Percentiles rank a stretch among this genome's conserved stretches.
Evolutionary conservation across 192 early-diverging fungal species (phyloP).

Genomic region (Chytriomyces confervae): DNA sequence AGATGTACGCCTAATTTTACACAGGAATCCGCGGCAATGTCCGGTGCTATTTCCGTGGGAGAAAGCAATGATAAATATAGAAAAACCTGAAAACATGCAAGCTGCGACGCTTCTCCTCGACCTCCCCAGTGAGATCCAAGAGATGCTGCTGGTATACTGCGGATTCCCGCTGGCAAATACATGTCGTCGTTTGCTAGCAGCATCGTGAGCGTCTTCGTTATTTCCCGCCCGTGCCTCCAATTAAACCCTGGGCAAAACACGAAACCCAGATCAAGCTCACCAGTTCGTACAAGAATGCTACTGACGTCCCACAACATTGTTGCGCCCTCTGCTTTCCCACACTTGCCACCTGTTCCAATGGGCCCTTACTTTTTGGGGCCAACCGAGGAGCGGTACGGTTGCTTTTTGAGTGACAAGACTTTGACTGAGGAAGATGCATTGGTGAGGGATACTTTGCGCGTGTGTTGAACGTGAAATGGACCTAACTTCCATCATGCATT

Average conservation of each 20-base stretch:
- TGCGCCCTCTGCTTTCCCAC: not conserved
- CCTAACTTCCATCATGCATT: not conserved
- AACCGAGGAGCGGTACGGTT: slow-evolving; percentile 4
- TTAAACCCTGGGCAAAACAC: not conserved
- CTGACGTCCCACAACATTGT: slow-evolving; percentile 17
- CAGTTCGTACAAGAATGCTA: slow-evolving; percentile 13
- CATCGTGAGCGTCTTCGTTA: not conserved
- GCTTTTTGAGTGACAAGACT: slow-evolving; percentile 9
- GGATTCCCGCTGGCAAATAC: slow-evolving; percentile 20
- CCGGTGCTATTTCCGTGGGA: not conserved
- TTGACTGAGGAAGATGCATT: slow-evolving; percentile 6
- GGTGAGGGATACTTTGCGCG: not conserved
- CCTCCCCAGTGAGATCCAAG: slow-evolving; percentile 13
- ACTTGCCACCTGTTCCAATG: slow-evolving; percentile 10
- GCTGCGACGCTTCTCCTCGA: not conserved
- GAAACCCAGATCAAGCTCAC: not conserved
- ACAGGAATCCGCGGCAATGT: no score
- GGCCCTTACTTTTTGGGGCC: slow-evolving; percentile 13
- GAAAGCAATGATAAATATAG: not conserved
- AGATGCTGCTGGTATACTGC: slow-evolving; percentile 10
- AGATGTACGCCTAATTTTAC: no score
- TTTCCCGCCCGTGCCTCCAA: not conserved
- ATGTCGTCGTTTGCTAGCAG: not conserved
- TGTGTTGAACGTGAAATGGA: not conserved
- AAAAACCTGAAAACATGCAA: not conserved